These are phyloP conservation scores for Dendrobium catenatum DNA, from an alignment of 106 monocot species.

Conservation along the genomic window DNA sequence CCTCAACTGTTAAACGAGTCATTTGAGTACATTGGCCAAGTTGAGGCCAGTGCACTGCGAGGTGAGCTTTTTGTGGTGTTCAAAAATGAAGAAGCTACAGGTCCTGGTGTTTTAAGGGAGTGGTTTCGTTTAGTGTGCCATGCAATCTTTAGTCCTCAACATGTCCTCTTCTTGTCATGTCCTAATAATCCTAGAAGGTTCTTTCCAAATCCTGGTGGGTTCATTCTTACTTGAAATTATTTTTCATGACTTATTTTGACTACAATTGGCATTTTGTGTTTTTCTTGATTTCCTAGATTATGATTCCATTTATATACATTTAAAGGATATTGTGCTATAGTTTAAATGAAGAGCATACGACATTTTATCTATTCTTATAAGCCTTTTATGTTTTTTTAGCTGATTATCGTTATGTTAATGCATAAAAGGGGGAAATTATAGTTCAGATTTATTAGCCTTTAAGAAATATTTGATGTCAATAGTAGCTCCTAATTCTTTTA, in stretches of 20 bases:
- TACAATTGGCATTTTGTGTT: no score
- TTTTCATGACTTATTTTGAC: neutral
- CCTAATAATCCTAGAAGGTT: constrained; percentile 58
- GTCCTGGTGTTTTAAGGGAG: constrained; percentile 89
- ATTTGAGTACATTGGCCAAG: constrained; percentile 62
- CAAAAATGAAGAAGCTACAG: constrained; percentile 91
- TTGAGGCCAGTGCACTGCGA: constrained; percentile 42
- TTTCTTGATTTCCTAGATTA: no score
- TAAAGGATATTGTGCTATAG: no score
- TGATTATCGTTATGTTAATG: no score
- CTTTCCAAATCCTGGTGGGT: constrained; percentile 74
- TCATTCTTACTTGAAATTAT: neutral
- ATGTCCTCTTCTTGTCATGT: constrained; percentile 65
- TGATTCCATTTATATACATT: no score
- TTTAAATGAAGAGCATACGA: no score
- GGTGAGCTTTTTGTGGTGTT: constrained; percentile 77
- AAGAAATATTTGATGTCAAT: no score
- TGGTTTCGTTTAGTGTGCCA: constrained; percentile 77
- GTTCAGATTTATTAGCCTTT: no score
- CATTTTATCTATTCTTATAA: no score
- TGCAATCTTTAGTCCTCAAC: constrained; percentile 54
- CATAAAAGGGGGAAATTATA: no score
- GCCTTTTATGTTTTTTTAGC: no score
- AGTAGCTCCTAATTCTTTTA: no score
- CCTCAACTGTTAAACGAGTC: constrained; percentile 60